Conservation (phyloP, 148 eudicot genomes). For the Silene uniflora region DNA sequence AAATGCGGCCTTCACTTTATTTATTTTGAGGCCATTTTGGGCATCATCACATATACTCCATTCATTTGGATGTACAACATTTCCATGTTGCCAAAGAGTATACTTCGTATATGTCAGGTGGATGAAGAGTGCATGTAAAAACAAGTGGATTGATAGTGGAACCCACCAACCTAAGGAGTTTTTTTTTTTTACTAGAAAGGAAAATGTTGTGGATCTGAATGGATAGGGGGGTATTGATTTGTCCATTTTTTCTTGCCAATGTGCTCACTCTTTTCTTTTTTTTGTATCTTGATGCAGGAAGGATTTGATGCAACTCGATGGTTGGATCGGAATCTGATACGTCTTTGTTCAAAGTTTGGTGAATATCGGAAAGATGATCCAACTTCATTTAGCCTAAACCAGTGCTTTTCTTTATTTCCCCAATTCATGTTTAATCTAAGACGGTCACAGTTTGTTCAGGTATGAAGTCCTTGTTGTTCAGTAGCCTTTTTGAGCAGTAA, state of each 20-base stretch:
- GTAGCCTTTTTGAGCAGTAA: background rate
- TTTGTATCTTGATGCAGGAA: conserved; percentile 49
- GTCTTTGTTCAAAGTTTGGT: conserved; percentile 87
- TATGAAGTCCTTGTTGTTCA: conserved; percentile 19
- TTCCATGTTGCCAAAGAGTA: too few species aligned
- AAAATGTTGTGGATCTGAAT: too few species aligned
- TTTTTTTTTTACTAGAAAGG: too few species aligned
- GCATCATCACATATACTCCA: too few species aligned
- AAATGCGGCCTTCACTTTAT: background rate
- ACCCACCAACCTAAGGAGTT: too few species aligned
- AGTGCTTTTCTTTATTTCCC: conserved; percentile 83
- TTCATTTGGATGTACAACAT: too few species aligned
- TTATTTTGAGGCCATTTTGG: background rate
- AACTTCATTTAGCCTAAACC: conserved; percentile 83
- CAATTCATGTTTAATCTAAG: conserved; percentile 91
- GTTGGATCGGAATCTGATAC: conserved; percentile 90
- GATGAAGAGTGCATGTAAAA: too few species aligned
- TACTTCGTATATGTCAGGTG: too few species aligned
- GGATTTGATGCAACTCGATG: conserved; percentile 95
- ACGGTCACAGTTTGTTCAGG: conserved; percentile 96
- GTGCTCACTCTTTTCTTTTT: background rate
- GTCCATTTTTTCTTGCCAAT: background rate
- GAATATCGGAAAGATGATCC: conserved; percentile 95
- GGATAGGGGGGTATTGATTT: background rate
- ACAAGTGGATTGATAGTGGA: too few species aligned